These are phyloP conservation scores for Suhomyces taliae DNA, from an alignment of 1,139 yeast genomes.

Conservation along the genomic window DNA sequence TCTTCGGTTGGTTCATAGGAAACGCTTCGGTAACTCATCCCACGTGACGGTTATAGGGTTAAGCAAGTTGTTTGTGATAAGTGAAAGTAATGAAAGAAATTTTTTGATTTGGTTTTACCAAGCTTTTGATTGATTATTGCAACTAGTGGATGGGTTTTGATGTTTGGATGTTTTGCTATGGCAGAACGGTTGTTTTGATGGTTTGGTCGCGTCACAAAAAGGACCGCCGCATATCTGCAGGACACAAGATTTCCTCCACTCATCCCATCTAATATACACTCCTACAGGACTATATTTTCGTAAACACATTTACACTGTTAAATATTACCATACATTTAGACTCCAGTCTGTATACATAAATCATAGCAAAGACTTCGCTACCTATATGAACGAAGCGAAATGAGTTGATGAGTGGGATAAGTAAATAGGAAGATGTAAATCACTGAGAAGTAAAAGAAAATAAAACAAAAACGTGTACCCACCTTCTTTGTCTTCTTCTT, in stretches of 20 bases:
- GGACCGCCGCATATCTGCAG: neutral
- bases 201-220: neutral
- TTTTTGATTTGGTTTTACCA: neutral
- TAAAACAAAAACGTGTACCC: too few relatives aligned
- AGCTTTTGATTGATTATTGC: neutral
- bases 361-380: neutral
- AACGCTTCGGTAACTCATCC: constrained; percentile 13
- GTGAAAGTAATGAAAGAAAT: too few relatives aligned
- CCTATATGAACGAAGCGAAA: too few relatives aligned
- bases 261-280: too few relatives aligned
- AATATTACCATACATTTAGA: neutral
- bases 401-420: too few relatives aligned
- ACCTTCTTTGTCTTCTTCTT: too few relatives aligned
- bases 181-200: constrained; percentile 12
- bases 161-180: constrained; percentile 12
- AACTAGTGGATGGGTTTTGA: constrained; percentile 1
- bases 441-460: too few relatives aligned
- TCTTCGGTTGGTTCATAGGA: constrained; percentile 10
- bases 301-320: too few relatives aligned
- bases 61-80: too few relatives aligned
- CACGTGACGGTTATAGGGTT: too few relatives aligned
- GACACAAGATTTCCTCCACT: neutral
- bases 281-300: too few relatives aligned
- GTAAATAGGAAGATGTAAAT: too few relatives aligned
- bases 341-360: neutral